Conservation (phyloP, 345 rosid species). For the Odontarrhena argentea region DNA sequence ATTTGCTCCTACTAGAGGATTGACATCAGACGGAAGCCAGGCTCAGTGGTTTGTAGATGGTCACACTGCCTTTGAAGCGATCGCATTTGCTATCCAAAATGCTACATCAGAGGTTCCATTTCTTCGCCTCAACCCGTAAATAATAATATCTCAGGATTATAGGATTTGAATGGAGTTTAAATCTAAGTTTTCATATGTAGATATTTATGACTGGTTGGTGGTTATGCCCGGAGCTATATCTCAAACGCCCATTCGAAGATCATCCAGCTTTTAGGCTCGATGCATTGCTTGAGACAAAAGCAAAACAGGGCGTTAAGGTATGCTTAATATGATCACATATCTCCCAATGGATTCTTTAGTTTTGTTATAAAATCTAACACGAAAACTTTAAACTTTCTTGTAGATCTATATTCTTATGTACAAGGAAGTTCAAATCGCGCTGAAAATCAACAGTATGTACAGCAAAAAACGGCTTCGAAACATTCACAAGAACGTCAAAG, state of each 20-base stretch:
- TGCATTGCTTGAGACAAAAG: slow-evolving; percentile 77
- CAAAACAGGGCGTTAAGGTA: slow-evolving; percentile 91
- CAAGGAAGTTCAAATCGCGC: slow-evolving; percentile 87
- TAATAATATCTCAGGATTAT: not conserved
- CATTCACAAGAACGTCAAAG: slow-evolving; percentile 83
- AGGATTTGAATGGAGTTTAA: not conserved
- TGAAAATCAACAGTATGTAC: slow-evolving; percentile 83
- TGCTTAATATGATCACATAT: slow-evolving; percentile 10
- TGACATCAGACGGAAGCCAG: slow-evolving; percentile 79
- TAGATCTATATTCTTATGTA: slow-evolving; percentile 91
- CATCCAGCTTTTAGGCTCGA: slow-evolving; percentile 69
- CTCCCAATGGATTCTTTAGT: slow-evolving; percentile 2
- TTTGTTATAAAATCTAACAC: not conserved
- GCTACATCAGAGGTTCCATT: slow-evolving; percentile 80
- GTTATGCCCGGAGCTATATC: slow-evolving; percentile 93
- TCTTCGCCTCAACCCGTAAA: not conserved
- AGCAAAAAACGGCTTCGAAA: slow-evolving; percentile 74
- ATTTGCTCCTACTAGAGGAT: slow-evolving; percentile 82
- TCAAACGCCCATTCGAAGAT: slow-evolving; percentile 80
- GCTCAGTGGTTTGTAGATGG: slow-evolving; percentile 95
- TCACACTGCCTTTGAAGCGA: slow-evolving; percentile 87
- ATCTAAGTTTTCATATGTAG: slow-evolving; percentile 42
- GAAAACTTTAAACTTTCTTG: slow-evolving; percentile 13
- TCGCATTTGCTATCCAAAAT: slow-evolving; percentile 74
- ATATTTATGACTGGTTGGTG: slow-evolving; percentile 97